Percentiles rank a stretch among this genome's conserved stretches.
Evolutionary conservation across 352 stramenopile genomes (phyloP).

Genomic region (Pythium periplocum): DNA sequence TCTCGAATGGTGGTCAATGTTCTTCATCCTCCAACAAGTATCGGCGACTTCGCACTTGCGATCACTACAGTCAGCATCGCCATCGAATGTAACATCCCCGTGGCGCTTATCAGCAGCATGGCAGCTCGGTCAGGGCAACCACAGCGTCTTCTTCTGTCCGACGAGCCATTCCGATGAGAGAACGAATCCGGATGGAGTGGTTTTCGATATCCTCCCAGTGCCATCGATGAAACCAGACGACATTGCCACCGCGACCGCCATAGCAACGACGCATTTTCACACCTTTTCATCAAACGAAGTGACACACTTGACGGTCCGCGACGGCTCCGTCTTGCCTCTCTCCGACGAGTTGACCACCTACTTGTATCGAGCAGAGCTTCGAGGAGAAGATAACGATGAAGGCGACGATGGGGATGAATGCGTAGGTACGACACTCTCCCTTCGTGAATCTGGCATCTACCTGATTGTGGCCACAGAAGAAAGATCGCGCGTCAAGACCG

Average conservation of each 20-base stretch:
- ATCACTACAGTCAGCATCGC: no score
- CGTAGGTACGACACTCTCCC: conserved; percentile 7
- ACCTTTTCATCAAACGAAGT: conserved; percentile 2
- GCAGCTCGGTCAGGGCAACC: conserved; percentile 1
- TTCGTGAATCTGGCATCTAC: conserved; percentile 3
- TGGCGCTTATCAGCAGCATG: not conserved
- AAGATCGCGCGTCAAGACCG: conserved; percentile 13
- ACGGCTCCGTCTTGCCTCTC: not conserved
- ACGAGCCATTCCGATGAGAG: not conserved
- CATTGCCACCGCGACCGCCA: not conserved
- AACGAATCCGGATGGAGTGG: conserved; percentile 1
- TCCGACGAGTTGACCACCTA: not conserved
- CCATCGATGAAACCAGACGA: conserved; percentile 1
- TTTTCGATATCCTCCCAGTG: not conserved
- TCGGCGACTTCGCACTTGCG: no score
- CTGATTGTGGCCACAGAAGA: conserved; percentile 22
- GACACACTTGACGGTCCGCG: not conserved
- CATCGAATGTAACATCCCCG: conserved; percentile 1
- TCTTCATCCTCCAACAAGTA: no score
- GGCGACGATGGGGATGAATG: conserved; percentile 1
- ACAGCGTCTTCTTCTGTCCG: not conserved
- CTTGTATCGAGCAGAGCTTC: conserved; percentile 12
- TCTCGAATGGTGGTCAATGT: no score
- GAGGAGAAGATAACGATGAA: conserved; percentile 3
- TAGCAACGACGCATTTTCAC: not conserved